Evolutionary conservation across 306 rosid genomes (phyloP).

Genomic region (Notholithocarpus densiflorus): DNA sequence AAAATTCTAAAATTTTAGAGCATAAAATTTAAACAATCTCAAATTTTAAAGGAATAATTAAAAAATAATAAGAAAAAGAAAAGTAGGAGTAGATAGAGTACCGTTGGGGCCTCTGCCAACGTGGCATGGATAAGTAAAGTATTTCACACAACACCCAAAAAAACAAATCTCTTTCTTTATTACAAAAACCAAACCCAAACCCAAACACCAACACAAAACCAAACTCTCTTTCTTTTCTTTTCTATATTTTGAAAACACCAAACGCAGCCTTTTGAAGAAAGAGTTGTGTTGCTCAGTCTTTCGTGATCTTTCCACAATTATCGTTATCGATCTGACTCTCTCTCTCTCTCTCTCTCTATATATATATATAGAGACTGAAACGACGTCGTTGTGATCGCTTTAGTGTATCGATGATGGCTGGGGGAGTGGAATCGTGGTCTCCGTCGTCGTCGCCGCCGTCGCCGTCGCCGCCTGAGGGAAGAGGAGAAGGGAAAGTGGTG

Average conservation of each 20-base stretch:
- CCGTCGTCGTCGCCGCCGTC: neutral
- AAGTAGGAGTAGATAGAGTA: neutral
- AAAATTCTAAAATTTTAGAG: too few relatives aligned
- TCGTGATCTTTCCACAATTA: too few relatives aligned
- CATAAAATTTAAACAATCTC: fast-evolving
- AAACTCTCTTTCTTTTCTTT: neutral
- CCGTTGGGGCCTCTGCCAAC: conserved; percentile 51
- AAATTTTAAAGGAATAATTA: too few relatives aligned
- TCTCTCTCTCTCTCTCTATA: too few relatives aligned
- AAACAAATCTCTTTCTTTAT: neutral
- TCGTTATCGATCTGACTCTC: too few relatives aligned
- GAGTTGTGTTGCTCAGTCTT: too few relatives aligned
- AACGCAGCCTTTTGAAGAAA: too few relatives aligned
- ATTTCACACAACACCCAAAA: too few relatives aligned
- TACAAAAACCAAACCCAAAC: conserved; percentile 9
- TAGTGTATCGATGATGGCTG: conserved; percentile 35
- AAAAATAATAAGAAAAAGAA: neutral
- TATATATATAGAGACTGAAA: neutral
- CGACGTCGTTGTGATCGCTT: neutral
- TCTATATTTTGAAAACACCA: too few relatives aligned
- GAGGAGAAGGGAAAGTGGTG: neutral
- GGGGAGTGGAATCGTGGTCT: conserved; percentile 48
- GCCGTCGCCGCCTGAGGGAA: too few relatives aligned
- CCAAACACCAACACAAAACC: neutral
- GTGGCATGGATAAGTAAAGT: conserved; percentile 29